Conservation (phyloP, 306 rosid species). For the Ormosia semicastrata region DNA sequence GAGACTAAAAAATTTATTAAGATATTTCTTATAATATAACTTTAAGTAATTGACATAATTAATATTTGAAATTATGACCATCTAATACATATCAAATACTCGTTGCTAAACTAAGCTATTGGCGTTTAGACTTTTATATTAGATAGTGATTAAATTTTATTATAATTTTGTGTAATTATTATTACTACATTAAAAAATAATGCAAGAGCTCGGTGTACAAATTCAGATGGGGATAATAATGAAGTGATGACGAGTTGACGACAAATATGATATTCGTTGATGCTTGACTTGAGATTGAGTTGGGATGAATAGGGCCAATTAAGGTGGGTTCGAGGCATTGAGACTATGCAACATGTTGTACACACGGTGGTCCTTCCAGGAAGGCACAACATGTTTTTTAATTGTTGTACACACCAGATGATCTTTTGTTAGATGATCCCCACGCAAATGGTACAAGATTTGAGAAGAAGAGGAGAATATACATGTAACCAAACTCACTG, state of each 20-base stretch:
- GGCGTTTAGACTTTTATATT: background rate
- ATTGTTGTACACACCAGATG: background rate
- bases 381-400: background rate
- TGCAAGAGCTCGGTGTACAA: background rate
- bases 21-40: too few species aligned
- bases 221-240: background rate
- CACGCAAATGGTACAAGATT: background rate
- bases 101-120: background rate
- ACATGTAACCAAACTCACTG: constrained; percentile 25
- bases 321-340: background rate
- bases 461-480: background rate
- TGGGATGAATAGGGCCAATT: background rate
- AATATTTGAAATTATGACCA: too few species aligned
- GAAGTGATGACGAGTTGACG: background rate
- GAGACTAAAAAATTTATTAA: too few species aligned
- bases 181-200: background rate
- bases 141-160: background rate
- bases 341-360: constrained; percentile 15
- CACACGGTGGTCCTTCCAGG: background rate
- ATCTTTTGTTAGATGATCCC: background rate
- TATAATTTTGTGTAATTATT: background rate
- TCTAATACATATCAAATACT: too few species aligned
- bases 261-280: background rate
- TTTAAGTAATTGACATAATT: background rate
- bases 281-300: constrained; percentile 33